Conservation (phyloP, 2,329 filamentous ascomycete species). For the Passalora sequoiae region DNA sequence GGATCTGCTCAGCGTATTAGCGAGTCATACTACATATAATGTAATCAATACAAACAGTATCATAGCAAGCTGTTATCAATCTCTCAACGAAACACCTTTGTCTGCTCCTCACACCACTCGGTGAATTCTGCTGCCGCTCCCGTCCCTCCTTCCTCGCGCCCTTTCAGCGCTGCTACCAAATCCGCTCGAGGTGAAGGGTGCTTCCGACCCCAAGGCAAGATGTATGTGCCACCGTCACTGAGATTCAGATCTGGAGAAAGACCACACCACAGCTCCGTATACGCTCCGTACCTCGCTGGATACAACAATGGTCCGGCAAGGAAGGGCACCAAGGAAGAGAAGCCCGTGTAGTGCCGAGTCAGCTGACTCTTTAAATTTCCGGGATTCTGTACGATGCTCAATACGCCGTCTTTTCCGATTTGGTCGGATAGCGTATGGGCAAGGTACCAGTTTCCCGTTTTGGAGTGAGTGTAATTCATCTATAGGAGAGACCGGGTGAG, state of each 20-base stretch:
- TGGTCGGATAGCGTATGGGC: constrained; percentile 17
- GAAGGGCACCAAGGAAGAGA: constrained; percentile 10
- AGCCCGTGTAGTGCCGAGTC: constrained; percentile 27
- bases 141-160: neutral
- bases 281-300: constrained; percentile 24
- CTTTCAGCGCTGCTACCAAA: neutral
- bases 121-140: neutral
- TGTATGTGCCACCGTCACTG: constrained; percentile 23
- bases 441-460: constrained; percentile 29
- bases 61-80: too few relatives aligned
- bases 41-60: too few relatives aligned
- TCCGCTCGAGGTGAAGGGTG: neutral
- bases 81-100: neutral
- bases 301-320: constrained; percentile 17
- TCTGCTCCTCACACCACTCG: neutral
- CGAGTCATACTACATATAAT: neutral
- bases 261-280: constrained; percentile 30
- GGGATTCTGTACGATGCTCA: constrained; percentile 31
- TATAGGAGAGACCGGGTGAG: too few relatives aligned
- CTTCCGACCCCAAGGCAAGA: constrained; percentile 30
- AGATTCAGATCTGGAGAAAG: constrained; percentile 22
- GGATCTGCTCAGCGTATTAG: neutral
- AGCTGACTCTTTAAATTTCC: constrained; percentile 32
- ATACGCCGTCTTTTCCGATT: constrained; percentile 8
- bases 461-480: constrained; percentile 28